Percentiles rank a stretch among this genome's conserved stretches.
Evolutionary conservation across 75 land plant species (phyloP).

Genomic region (Ceratopteris richardii): DNA sequence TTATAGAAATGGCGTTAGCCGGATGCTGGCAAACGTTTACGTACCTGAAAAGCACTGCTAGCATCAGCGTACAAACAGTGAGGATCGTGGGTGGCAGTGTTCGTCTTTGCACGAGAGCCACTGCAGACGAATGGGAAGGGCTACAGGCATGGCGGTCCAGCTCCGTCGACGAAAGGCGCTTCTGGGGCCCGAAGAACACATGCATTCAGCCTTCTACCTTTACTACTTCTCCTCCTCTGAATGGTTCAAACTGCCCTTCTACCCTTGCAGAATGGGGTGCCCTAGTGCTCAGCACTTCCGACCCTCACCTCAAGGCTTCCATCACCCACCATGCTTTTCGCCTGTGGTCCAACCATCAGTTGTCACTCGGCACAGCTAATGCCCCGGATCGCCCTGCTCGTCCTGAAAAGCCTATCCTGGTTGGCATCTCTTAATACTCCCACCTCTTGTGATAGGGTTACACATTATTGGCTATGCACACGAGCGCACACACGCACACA

Average conservation of each 20-base stretch:
- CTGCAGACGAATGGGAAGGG: conserved; percentile 40
- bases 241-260: conserved; percentile 11
- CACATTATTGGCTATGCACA: not conserved
- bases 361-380: conserved; percentile 41
- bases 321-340: conserved; percentile 69
- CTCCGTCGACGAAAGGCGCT: conserved; percentile 36
- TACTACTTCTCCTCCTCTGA: not conserved
- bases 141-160: conserved; percentile 45
- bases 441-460: not conserved
- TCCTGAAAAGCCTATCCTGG: conserved; percentile 66
- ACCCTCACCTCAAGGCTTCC: conserved; percentile 57
- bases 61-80: no score
- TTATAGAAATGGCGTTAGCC: not conserved
- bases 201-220: not conserved
- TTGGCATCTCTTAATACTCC: conserved; percentile 15
- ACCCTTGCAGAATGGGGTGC: conserved; percentile 71
- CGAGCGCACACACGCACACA: not conserved
- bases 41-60: not conserved
- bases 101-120: not conserved
- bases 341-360: conserved; percentile 27
- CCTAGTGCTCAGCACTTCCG: conserved; percentile 59
- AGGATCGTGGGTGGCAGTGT: no score
- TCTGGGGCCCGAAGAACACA: conserved; percentile 51
- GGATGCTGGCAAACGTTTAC: not conserved
- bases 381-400: conserved; percentile 61